phyloP scores from a whole-genome alignment of 148 eudicot species.

The Euryodendron excelsum region DNA sequence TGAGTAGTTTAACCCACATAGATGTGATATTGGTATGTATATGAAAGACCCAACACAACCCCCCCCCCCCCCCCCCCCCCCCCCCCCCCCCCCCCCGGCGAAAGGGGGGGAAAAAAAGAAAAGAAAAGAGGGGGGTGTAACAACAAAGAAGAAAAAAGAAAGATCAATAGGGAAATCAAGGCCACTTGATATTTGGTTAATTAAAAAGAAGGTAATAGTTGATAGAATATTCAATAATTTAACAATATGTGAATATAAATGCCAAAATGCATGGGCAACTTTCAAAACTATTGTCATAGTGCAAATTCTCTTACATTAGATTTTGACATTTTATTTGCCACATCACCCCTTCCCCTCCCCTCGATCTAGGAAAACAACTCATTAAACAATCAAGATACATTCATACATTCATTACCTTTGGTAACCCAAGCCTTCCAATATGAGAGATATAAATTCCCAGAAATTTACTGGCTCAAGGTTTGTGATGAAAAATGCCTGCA shows the following conservation, averaged over 20 bases:
- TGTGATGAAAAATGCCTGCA: slow-evolving; percentile 82
- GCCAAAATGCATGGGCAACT: slow-evolving; percentile 1
- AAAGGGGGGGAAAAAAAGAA: not conserved
- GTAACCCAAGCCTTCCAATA: slow-evolving; percentile 73
- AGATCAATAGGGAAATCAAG: not conserved
- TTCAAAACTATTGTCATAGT: not conserved
- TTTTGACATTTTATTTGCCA: not conserved
- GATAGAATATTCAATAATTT: not conserved
- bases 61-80: too few species aligned
- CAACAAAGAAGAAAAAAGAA: not conserved
- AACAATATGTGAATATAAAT: not conserved
- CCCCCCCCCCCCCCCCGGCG: not conserved
- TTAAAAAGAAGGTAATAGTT: not conserved
- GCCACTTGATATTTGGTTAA: not conserved
- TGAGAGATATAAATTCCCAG: slow-evolving; percentile 61
- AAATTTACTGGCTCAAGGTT: slow-evolving; percentile 75
- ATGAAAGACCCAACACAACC: not conserved
- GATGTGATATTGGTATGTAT: not conserved
- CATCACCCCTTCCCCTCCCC: not conserved
- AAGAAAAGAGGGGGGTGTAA: not conserved
- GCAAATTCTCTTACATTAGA: slow-evolving; percentile 1
- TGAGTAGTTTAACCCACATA: not conserved
- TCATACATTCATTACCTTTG: slow-evolving; percentile 47
- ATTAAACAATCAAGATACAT: not conserved
- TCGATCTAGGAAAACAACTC: not conserved